Conservation (phyloP, 2,329 filamentous ascomycete species). For the Aphanoascus verrucosus region DNA sequence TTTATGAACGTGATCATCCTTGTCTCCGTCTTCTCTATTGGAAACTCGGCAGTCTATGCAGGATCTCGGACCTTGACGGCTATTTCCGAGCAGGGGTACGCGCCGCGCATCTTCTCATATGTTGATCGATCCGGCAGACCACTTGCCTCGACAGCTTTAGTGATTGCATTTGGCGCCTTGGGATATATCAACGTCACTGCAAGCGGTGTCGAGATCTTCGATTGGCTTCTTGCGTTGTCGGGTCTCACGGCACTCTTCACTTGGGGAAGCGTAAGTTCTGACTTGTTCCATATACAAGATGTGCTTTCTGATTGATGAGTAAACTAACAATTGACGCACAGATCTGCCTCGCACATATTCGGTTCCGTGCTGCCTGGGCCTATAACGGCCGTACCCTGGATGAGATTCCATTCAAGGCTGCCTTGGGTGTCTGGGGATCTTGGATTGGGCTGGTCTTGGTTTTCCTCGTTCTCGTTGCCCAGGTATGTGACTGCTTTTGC, state of each 20-base stretch:
- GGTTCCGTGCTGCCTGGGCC: slow-evolving; percentile 53
- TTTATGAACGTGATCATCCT: slow-evolving; percentile 68
- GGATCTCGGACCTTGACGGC: slow-evolving; percentile 61
- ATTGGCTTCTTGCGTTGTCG: slow-evolving; percentile 55
- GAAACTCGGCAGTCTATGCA: slow-evolving; percentile 53
- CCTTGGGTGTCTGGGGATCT: slow-evolving; percentile 50
- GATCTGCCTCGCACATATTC: slow-evolving; percentile 57
- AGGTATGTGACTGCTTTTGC: slow-evolving; percentile 25
- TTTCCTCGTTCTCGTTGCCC: slow-evolving; percentile 42
- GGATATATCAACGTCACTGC: slow-evolving; percentile 34
- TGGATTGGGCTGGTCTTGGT: slow-evolving; percentile 50
- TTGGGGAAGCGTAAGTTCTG: slow-evolving; percentile 43
- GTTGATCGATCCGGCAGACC: slow-evolving; percentile 55
- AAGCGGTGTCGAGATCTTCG: slow-evolving; percentile 45
- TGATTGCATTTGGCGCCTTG: slow-evolving; percentile 33
- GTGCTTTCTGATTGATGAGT: too few relatives aligned
- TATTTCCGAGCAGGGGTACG: slow-evolving; percentile 63
- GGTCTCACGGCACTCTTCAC: slow-evolving; percentile 55
- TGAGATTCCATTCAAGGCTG: slow-evolving; percentile 51
- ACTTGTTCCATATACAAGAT: background rate
- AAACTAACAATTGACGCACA: slow-evolving; percentile 1
- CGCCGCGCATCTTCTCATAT: slow-evolving; percentile 56
- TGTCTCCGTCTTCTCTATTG: slow-evolving; percentile 58
- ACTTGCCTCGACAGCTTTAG: slow-evolving; percentile 31
- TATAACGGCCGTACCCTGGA: slow-evolving; percentile 48